Conservation (phyloP, 768 basidiomycete species). For the Mycena floridula region DNA sequence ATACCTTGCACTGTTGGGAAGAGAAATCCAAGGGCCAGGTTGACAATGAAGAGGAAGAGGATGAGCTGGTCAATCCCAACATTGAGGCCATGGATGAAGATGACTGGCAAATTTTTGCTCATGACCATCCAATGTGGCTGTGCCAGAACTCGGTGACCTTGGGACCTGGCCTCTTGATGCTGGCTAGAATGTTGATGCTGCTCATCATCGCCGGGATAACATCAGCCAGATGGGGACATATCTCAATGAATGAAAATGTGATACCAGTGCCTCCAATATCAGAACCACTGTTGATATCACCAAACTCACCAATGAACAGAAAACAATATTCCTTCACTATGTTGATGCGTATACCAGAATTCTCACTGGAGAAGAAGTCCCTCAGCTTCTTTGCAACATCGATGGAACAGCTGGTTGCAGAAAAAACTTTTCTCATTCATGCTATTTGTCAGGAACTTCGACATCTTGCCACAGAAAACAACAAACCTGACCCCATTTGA, state of each 20-base stretch:
- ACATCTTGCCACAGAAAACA: not conserved
- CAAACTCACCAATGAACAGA: conserved; percentile 3
- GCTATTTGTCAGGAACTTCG: conserved; percentile 4
- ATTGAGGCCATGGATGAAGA: no score
- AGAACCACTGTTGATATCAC: not conserved
- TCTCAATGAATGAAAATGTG: not conserved
- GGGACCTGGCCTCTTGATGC: conserved; percentile 2
- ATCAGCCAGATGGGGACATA: not conserved
- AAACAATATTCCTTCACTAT: not conserved
- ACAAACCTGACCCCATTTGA: not conserved
- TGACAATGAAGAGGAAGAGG: no score
- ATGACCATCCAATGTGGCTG: conserved; percentile 7
- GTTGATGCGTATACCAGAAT: not conserved
- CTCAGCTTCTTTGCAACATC: conserved; percentile 1
- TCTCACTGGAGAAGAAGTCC: not conserved
- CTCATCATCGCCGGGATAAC: conserved; percentile 1
- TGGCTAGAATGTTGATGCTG: conserved; percentile 7
- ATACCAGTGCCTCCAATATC: not conserved
- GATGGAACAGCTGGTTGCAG: conserved; percentile 5
- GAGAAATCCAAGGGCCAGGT: no score
- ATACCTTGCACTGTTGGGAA: no score
- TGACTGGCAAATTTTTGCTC: no score
- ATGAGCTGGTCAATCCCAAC: no score
- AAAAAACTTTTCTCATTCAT: no score
- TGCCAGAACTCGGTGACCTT: not conserved